Evolutionary conservation across 2,329 filamentous ascomycete genomes (phyloP).

Genomic region (Ceratocystis alfenasii): DNA sequence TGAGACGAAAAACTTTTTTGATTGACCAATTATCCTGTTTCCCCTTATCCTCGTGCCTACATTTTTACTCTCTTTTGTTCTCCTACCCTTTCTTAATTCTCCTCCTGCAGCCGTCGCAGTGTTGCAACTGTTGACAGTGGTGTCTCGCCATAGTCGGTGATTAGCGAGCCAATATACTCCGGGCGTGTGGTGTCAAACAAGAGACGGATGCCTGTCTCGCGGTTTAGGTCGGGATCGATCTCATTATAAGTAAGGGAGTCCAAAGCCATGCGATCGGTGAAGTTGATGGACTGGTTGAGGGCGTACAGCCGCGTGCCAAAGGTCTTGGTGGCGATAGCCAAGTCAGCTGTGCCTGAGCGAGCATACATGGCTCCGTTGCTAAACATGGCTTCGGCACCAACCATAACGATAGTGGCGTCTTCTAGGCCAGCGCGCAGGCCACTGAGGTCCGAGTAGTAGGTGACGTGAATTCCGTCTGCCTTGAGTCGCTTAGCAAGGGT

Average conservation of each 20-base stretch:
- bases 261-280: conserved; percentile 70
- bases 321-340: conserved; percentile 71
- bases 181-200: conserved; percentile 89
- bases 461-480: conserved; percentile 58
- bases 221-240: conserved; percentile 62
- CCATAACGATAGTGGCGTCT: conserved; percentile 58
- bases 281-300: conserved; percentile 90
- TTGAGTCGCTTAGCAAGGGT: conserved; percentile 56
- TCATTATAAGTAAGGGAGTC: conserved; percentile 94
- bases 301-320: conserved; percentile 71
- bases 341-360: conserved; percentile 71
- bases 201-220: conserved; percentile 45
- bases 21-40: not conserved
- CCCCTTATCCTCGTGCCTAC: not conserved
- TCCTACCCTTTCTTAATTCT: conserved; percentile 13
- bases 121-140: conserved; percentile 20
- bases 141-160: conserved; percentile 66
- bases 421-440: conserved; percentile 64
- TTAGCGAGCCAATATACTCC: conserved; percentile 73
- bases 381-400: conserved; percentile 90
- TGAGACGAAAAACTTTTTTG: not conserved
- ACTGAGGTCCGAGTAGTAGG: conserved; percentile 66
- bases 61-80: not conserved
- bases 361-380: conserved; percentile 87
- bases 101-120: conserved; percentile 23